Base-by-base conservation (phyloP, 2,329 filamentous ascomycete genomes). In the Sclerotinia borealis region DNA sequence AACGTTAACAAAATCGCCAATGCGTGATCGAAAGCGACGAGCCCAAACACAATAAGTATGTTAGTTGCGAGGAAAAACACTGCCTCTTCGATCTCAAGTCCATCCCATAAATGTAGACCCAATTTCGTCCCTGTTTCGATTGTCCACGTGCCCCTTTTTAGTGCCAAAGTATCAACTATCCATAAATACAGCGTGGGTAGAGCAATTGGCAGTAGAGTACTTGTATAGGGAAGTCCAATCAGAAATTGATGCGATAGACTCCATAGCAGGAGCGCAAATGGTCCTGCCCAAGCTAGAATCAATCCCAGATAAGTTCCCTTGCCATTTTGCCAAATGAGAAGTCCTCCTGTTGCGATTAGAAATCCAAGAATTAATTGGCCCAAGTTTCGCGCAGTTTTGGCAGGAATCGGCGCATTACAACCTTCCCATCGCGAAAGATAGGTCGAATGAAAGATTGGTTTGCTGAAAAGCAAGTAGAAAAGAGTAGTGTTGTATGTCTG, bases 61-160 rank as follows among this genome's bases (percentile, higher is more conserved):
- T 92, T 92, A 2, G 88, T 91, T 4, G 83, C 75, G 4, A 91
- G 77, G 74, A 92, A 92, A 77, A 92, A 92, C 9, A 88, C 68
- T 0, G 88, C 88, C 72, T 92, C 89, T 75, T 92, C 89, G 25
- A 91, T 79, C 58, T 92, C 89, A 36, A 92, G 75, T 8, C 81
- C 81, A 2, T 83, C 81, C 81, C 86, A 91, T 0, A 91, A 67
- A 54, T 85, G 79, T 45, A 83, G 71, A 0, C 82, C 85, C 13
- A 89, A 79, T 70, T 91, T 91, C 0, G 88, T 92, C 0, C 83
- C 85, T 5, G 79, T 77, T 65, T 84, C 83, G 56, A 92, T 91
- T 1, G 85, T 81, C 89, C 89, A 92, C 0, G 88, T 91, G 9
- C 89, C 89, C 43, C 86, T 78, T 47, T 81, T 81, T 58, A 92